A percentile compares a stretch with the other conserved stretches of the same genome.
phyloP scores from a whole-genome alignment of 129 eudicot species.

The Mikania micrantha region DNA sequence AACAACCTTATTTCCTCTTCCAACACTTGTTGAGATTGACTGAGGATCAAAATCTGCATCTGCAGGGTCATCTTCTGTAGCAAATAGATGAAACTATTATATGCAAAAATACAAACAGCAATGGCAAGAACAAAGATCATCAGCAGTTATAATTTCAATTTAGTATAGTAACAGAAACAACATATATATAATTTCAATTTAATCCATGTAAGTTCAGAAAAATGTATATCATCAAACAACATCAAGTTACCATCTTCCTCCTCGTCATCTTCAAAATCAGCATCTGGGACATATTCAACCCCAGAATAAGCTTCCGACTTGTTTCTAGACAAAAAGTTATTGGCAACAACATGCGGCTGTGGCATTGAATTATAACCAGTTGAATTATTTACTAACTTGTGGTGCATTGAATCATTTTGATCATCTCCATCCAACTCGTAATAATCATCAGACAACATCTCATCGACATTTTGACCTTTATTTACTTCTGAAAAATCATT shows the following conservation, averaged over 20 bases:
- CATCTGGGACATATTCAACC: conserved; percentile 22
- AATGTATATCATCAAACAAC: too few species aligned
- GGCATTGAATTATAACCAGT: conserved; percentile 34
- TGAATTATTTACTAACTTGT: conserved; percentile 35
- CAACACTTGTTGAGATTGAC: conserved; percentile 40
- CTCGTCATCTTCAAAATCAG: conserved; percentile 51
- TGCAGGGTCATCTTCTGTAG: conserved; percentile 94
- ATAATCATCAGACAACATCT: conserved; percentile 92
- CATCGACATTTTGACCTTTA: conserved; percentile 46
- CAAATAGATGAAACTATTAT: conserved; percentile 1
- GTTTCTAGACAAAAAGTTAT: conserved; percentile 25
- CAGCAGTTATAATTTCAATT: too few species aligned
- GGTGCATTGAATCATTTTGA: conserved; percentile 53
- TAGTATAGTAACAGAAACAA: too few species aligned
- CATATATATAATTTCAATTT: too few species aligned
- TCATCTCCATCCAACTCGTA: conserved; percentile 86
- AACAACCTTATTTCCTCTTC: conserved; percentile 44
- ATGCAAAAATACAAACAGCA: too few species aligned
- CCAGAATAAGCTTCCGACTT: conserved; percentile 41
- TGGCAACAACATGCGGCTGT: conserved; percentile 10
- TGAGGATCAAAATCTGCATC: conserved; percentile 92
- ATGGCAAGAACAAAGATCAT: too few species aligned
- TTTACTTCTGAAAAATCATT: conserved; percentile 40
- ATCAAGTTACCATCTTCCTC: conserved; percentile 46
- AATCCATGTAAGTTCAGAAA: too few species aligned